A percentile compares a stretch with the other conserved stretches of the same genome.
Conservation (phyloP, 768 basidiomycete genomes). For the Leccinum incarnatum region DNA sequence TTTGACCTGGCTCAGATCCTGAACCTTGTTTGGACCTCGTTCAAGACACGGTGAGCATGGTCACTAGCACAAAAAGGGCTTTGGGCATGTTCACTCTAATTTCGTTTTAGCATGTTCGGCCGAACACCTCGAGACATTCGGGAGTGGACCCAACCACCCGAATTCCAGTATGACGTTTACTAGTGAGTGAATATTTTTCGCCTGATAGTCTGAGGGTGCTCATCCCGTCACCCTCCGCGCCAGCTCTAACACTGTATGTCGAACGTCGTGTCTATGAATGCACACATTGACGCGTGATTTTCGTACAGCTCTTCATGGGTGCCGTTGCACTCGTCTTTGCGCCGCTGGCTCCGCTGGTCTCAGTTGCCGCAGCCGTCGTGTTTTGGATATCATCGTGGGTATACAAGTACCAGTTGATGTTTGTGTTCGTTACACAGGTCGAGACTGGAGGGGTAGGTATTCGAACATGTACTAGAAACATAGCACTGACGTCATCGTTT, state of each 20-base stretch:
- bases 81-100: background rate
- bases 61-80: background rate
- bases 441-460: constrained; percentile 88
- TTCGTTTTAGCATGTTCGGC: constrained; percentile 62
- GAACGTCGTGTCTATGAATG: background rate
- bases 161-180: constrained; percentile 85
- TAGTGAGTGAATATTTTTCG: constrained; percentile 51
- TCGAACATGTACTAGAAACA: background rate
- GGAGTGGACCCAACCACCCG: constrained; percentile 86
- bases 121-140: constrained; percentile 88
- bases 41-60: constrained; percentile 68
- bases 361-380: constrained; percentile 75
- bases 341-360: constrained; percentile 89
- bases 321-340: constrained; percentile 94
- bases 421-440: constrained; percentile 83
- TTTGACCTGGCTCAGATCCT: constrained; percentile 96
- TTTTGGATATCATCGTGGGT: constrained; percentile 87
- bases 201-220: background rate
- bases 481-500: background rate
- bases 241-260: constrained; percentile 57
- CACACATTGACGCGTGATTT: constrained; percentile 6
- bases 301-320: constrained; percentile 73
- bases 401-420: constrained; percentile 97
- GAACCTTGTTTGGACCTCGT: constrained; percentile 81
- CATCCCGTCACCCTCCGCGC: background rate